Percentiles rank a stretch among this genome's conserved stretches.
Conservation (phyloP, 192 early-diverging fungal genomes). For the Chytriomyces sp. region DNA sequence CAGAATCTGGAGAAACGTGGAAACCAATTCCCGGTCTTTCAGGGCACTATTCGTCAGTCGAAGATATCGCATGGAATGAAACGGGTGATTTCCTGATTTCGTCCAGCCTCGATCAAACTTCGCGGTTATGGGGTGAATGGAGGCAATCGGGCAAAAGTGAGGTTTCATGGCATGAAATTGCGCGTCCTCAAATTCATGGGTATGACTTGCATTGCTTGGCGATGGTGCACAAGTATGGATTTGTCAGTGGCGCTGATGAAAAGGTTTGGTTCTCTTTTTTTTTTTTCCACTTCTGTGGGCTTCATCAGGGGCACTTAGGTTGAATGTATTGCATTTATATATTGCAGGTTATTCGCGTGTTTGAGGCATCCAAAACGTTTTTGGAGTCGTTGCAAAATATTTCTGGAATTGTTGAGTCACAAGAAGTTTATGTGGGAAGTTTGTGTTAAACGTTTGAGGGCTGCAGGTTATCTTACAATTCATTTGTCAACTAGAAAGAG, state of each 20-base stretch:
- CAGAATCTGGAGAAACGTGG: constrained; percentile 58
- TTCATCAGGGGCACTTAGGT: too few species aligned
- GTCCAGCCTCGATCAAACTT: constrained; percentile 82
- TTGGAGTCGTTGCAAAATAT: constrained; percentile 64
- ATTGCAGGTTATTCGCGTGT: constrained; percentile 78
- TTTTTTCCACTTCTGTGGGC: background rate
- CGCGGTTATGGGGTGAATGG: constrained; percentile 84
- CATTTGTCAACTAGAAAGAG: constrained; percentile 5
- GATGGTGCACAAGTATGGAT: constrained; percentile 73
- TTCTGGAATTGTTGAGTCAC: constrained; percentile 45
- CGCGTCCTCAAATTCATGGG: constrained; percentile 94
- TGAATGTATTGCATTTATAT: background rate
- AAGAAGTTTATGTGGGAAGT: constrained; percentile 43
- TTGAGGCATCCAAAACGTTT: constrained; percentile 84
- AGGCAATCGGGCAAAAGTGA: constrained; percentile 34
- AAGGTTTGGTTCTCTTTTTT: constrained; percentile 60
- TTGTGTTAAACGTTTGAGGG: background rate
- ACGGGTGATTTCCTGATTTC: constrained; percentile 73
- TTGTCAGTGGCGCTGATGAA: constrained; percentile 91
- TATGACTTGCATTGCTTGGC: constrained; percentile 89
- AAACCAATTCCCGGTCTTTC: constrained; percentile 69
- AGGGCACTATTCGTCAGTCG: constrained; percentile 83
- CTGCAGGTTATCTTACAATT: background rate
- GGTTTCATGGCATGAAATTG: constrained; percentile 88
- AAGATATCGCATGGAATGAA: constrained; percentile 84